These are phyloP conservation scores for Carex myosuroides DNA, from an alignment of 176 grass and related monocot genomes.

Conservation along the genomic window DNA sequence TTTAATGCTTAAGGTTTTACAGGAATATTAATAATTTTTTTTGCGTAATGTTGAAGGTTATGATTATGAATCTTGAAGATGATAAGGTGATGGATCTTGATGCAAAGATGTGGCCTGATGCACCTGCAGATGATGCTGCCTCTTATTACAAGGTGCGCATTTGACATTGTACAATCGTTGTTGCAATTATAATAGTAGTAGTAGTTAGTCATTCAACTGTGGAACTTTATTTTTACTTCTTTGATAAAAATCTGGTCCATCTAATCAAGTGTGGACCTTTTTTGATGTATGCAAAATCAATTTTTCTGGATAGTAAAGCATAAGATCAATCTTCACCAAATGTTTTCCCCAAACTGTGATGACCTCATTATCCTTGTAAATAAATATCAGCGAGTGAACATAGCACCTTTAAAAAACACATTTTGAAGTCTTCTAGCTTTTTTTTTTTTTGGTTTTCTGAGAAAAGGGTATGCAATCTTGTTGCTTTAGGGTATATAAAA, in stretches of 20 bases:
- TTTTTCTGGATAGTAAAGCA: slow-evolving; percentile 37
- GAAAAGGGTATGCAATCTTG: background rate
- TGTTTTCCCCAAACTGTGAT: background rate
- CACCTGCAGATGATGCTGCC: slow-evolving; percentile 60
- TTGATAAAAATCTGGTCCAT: background rate
- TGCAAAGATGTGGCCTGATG: slow-evolving; percentile 98
- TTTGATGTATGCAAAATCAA: slow-evolving; percentile 60
- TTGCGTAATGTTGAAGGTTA: slow-evolving; percentile 40
- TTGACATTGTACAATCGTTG: background rate
- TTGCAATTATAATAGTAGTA: background rate
- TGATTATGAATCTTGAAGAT: slow-evolving; percentile 92
- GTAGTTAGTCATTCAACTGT: background rate
- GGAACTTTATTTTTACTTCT: background rate
- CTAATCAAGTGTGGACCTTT: background rate
- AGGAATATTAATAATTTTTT: background rate
- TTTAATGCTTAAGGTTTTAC: background rate
- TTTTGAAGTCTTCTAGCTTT: background rate
- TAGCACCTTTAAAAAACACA: background rate
- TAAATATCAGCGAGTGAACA: background rate
- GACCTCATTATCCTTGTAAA: background rate
- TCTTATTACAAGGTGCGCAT: slow-evolving; percentile 85
- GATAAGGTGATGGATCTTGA: slow-evolving; percentile 72
- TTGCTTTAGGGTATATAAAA: background rate
- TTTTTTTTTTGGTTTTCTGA: background rate
- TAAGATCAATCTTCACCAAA: background rate